phyloP scores from a whole-genome alignment of 192 early-diverging fungal species.

The Allomyces macrogynus region DNA sequence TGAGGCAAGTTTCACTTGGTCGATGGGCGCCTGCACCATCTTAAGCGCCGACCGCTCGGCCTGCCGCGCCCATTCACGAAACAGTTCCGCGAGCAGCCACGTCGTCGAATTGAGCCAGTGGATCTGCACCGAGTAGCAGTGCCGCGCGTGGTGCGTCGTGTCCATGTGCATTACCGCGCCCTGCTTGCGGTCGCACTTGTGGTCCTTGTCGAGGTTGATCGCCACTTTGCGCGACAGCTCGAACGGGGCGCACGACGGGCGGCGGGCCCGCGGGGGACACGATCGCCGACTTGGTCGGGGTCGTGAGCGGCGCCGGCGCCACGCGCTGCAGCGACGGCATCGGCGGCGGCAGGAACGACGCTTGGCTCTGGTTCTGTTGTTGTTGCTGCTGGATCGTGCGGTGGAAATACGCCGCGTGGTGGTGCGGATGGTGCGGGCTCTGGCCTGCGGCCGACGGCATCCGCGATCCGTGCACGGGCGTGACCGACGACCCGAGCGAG shows the following conservation, averaged over 20 bases:
- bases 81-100: constrained; percentile 63
- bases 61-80: constrained; percentile 52
- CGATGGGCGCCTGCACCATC: constrained; percentile 69
- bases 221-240: constrained; percentile 43
- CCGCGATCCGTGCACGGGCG: background rate
- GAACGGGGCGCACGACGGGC: constrained; percentile 5
- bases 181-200: constrained; percentile 55
- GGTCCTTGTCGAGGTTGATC: constrained; percentile 69
- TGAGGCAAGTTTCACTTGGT: constrained; percentile 40
- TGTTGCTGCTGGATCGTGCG: too few relatives aligned
- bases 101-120: constrained; percentile 93
- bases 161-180: constrained; percentile 76
- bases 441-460: background rate
- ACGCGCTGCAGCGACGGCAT: background rate
- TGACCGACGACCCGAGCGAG: background rate
- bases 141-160: constrained; percentile 62
- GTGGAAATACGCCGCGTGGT: too few relatives aligned
- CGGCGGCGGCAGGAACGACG: background rate
- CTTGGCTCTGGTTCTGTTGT: too few relatives aligned
- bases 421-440: too few relatives aligned
- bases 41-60: constrained; percentile 76
- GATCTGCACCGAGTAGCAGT: constrained; percentile 81
- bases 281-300: background rate
- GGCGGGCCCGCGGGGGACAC: background rate
- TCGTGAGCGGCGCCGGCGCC: constrained; percentile 1